Conservation (phyloP, 805 yeast genomes). For the Schwanniomyces polymorphus region DNA sequence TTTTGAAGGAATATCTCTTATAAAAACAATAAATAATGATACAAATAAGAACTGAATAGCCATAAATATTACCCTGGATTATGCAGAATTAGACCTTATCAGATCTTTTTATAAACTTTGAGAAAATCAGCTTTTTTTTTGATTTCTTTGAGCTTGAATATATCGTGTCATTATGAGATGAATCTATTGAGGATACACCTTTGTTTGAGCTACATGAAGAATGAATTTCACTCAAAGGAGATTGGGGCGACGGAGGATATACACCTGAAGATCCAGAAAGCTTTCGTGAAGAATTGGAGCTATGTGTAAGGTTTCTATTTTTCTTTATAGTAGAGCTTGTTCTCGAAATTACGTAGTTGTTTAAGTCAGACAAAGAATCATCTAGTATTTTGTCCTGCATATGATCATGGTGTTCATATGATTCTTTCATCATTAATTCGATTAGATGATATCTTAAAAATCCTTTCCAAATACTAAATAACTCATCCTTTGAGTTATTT, state of each 20-base stretch:
- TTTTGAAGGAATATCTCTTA: too few relatives aligned
- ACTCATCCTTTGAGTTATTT: slow-evolving; percentile 4
- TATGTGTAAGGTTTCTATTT: background rate
- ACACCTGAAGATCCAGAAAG: background rate
- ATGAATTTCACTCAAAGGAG: background rate
- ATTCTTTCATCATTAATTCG: background rate
- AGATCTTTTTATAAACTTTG: background rate
- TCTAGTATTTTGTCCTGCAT: background rate
- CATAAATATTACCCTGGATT: background rate
- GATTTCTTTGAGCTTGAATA: background rate
- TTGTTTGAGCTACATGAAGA: background rate
- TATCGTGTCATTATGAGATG: background rate
- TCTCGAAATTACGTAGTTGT: background rate
- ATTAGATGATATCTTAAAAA: slow-evolving; percentile 17
- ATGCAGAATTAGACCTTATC: background rate
- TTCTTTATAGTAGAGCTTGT: background rate
- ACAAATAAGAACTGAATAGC: background rate
- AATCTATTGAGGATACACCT: background rate
- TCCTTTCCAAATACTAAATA: slow-evolving; percentile 19
- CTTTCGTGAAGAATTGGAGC: background rate
- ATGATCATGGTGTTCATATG: background rate
- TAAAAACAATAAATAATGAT: too few relatives aligned
- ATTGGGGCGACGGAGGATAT: background rate
- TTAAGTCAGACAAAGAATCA: background rate
- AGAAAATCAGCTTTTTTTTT: background rate